Evolutionary conservation across 2,329 filamentous ascomycete genomes (phyloP).

Genomic region (Helotiales sp.): DNA sequence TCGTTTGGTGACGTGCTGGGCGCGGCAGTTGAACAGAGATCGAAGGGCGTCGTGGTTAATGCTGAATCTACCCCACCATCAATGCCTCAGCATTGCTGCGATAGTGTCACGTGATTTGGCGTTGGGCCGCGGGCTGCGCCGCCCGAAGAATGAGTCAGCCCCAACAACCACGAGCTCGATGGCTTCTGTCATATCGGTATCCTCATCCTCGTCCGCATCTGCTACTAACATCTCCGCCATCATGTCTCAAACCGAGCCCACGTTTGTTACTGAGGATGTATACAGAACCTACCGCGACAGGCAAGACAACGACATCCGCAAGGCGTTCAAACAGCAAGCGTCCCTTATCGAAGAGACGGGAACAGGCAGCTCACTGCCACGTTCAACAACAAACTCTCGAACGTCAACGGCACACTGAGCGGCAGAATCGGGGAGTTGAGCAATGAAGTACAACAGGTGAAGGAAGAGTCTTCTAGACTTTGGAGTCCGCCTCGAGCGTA

Average conservation of each 20-base stretch:
- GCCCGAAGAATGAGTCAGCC: neutral
- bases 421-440: neutral
- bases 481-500: neutral
- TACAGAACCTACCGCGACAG: neutral
- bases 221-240: neutral
- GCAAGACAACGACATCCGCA: neutral
- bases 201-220: neutral
- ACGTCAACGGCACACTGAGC: neutral
- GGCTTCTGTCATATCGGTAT: neutral
- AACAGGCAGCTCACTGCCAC: neutral
- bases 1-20: neutral
- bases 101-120: neutral
- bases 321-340: neutral
- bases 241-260: neutral
- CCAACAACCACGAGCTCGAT: neutral
- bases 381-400: neutral
- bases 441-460: no score
- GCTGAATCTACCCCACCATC: no score
- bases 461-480: neutral
- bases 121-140: neutral
- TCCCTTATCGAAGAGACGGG: neutral
- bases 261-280: neutral
- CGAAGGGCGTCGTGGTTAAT: no score
- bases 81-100: no score
- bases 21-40: neutral